Evolutionary conservation across 2,329 filamentous ascomycete genomes (phyloP), one percentile per base, ranked within the genome.

Genomic region (Colletotrichum sp.): DNA sequence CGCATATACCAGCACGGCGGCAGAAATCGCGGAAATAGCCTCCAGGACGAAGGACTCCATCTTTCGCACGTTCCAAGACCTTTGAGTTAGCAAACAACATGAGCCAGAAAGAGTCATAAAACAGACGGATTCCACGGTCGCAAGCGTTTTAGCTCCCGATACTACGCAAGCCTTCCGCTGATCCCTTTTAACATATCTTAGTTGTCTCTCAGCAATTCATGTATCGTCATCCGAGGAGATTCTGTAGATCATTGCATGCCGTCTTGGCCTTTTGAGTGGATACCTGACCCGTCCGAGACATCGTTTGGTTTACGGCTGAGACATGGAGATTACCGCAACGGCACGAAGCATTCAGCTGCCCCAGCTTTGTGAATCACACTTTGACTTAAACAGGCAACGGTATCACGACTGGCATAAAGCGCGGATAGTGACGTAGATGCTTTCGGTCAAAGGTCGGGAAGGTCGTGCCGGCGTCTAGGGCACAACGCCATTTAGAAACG

Each of bases 1-100:
- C 4, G 74, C 71, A 8, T 76, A 76, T 39, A 76, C 71, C 9
- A 74, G 59, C 30, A 76, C 74, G 2, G 28, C 55, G 25, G 74
- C 74, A 0, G 71, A 76, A 27, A 74, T 81, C 12, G 60, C 69
- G 22, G 52, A 76, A 4, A 81, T 81, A 32, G 79, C 72, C n/a
- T 8, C 25, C 3, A 80, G 69, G 22, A 76, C 77, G 8, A 76
- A 71, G 28, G 71, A 79, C 15, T 30, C 77, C 4, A 44, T 81
- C 5, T 8, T 64, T 6, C 28, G 7, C 39, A 65, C 72, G 3
- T 79, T 80, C 32, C 44, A 25, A 13, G 44, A 13, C 11, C n/a
- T 52, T 52, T 52, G 44, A 52, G 0, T 8, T 22, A 52, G 39
- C 19, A 52, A 52, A 25, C n/a, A 52, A 22, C 44, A 52, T 22